phyloP scores from a whole-genome alignment of 208 protist genomes.

The Trypanosoma caninum region DNA sequence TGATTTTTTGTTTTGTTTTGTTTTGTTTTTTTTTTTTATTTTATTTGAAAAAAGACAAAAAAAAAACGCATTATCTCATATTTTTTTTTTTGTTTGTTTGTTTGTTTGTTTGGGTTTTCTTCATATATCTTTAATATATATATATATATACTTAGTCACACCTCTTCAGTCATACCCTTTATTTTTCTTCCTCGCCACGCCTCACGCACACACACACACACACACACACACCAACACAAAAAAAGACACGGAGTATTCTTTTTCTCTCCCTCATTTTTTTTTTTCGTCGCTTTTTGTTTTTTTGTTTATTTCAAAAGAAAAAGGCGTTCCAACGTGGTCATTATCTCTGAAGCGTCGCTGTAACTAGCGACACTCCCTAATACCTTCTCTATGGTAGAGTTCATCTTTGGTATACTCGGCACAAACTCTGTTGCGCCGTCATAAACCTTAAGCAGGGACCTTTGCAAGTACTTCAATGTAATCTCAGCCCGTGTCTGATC shows the following conservation, averaged over 20 bases:
- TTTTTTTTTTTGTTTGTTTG: background rate
- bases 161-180: background rate
- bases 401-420: constrained; percentile 41
- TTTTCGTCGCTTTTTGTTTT: constrained; percentile 14
- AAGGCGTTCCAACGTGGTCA: constrained; percentile 41
- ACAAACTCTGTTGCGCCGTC: constrained; percentile 48
- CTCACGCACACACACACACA: background rate
- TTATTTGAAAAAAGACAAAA: too few species aligned
- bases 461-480: constrained; percentile 45
- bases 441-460: constrained; percentile 44
- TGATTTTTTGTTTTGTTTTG: too few species aligned
- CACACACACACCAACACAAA: constrained; percentile 2
- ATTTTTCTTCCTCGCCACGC: too few species aligned
- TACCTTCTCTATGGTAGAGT: constrained; percentile 23
- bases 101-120: background rate
- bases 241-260: background rate
- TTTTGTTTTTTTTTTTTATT: too few species aligned
- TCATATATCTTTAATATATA: background rate
- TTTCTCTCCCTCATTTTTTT: background rate
- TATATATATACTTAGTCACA: background rate
- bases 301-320: too few species aligned
- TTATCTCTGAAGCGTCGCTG: constrained; percentile 17
- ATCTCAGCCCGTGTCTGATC: constrained; percentile 34
- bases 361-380: constrained; percentile 31
- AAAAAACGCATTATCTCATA: background rate